Conservation (phyloP, 148 eudicot species). For the Rhododendron simsii region DNA sequence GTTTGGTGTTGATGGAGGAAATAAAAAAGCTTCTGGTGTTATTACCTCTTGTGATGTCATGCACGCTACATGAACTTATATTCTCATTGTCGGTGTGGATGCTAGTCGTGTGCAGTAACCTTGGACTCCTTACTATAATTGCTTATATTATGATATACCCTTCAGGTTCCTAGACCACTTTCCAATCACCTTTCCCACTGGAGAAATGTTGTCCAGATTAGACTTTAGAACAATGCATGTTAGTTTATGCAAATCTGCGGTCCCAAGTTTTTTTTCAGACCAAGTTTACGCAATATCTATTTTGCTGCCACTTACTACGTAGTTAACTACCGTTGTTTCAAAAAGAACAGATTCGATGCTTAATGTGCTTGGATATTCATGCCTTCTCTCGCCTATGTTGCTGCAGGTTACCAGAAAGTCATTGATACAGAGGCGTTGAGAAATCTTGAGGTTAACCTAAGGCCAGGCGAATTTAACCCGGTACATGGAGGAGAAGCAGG, state of each 20-base stretch:
- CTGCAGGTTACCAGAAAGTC: conserved; percentile 91
- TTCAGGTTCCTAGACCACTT: not conserved
- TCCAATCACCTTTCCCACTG: not conserved
- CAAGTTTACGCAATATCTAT: not conserved
- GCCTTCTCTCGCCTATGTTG: conserved; percentile 3
- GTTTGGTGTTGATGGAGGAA: not conserved
- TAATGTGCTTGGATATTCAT: not conserved
- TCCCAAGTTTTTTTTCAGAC: not conserved
- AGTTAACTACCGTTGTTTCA: not conserved
- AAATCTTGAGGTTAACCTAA: conserved; percentile 12
- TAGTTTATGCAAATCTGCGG: not conserved
- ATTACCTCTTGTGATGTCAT: not conserved
- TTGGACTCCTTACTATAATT: not conserved
- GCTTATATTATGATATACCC: not conserved
- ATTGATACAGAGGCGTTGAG: conserved; percentile 30
- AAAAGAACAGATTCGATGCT: not conserved
- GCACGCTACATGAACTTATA: not conserved
- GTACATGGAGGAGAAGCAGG: conserved; percentile 8
- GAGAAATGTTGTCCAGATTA: not conserved
- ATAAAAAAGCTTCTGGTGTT: not conserved
- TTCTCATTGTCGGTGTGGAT: not conserved
- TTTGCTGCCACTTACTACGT: not conserved
- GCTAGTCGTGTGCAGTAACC: not conserved
- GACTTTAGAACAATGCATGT: not conserved
- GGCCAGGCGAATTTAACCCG: conserved; percentile 5